Conservation (phyloP, 1,284 basidiomycete species). For the Paramarasmius palmivorus region DNA sequence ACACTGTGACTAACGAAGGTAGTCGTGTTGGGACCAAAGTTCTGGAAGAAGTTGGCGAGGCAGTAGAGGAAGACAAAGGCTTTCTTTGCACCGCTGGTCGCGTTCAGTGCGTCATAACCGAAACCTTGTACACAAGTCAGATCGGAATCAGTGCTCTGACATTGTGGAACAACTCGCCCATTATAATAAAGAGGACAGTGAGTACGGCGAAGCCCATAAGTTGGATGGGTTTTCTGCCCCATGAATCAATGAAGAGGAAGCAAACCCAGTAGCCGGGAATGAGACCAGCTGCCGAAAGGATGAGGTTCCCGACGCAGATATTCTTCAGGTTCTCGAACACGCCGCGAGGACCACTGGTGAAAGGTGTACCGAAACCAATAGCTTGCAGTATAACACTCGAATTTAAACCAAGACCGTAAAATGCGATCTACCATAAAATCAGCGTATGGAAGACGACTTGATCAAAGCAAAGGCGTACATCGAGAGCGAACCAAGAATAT, state of each 20-base stretch:
- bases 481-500: slow-evolving; percentile 79
- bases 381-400: slow-evolving; percentile 62
- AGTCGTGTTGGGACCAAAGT: slow-evolving; percentile 50
- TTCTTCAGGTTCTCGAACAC: slow-evolving; percentile 56
- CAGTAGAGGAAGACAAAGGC: slow-evolving; percentile 82
- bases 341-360: slow-evolving; percentile 33
- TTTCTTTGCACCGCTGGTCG: slow-evolving; percentile 50
- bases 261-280: slow-evolving; percentile 77
- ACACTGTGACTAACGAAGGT: slow-evolving; percentile 12
- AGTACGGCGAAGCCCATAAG: slow-evolving; percentile 77
- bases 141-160: slow-evolving; percentile 8
- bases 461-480: slow-evolving; percentile 40
- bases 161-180: slow-evolving; percentile 40
- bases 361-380: slow-evolving; percentile 56
- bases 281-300: slow-evolving; percentile 70
- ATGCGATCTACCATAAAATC: slow-evolving; percentile 66
- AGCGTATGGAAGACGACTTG: slow-evolving; percentile 15
- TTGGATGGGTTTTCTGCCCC: slow-evolving; percentile 78
- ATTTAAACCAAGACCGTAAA: slow-evolving; percentile 86
- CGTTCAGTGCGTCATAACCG: slow-evolving; percentile 67
- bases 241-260: slow-evolving; percentile 69
- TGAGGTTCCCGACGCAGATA: slow-evolving; percentile 63
- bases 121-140: slow-evolving; percentile 66
- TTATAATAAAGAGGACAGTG: slow-evolving; percentile 64
- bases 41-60: slow-evolving; percentile 74